phyloP scores from a whole-genome alignment of 83 land plant genomes.

The Picea engelmannii region DNA sequence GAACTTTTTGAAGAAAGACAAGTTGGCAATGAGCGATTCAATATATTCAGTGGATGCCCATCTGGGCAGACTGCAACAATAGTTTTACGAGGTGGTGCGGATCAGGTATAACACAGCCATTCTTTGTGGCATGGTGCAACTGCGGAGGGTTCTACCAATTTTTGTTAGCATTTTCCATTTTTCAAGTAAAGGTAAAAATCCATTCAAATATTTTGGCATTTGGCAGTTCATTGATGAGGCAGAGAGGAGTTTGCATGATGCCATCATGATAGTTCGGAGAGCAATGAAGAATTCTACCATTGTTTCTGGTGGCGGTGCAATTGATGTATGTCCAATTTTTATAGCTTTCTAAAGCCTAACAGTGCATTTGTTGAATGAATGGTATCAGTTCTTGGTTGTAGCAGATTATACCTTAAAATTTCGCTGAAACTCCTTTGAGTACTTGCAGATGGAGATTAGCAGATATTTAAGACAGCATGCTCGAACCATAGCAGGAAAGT shows the following conservation, averaged over 20 bases:
- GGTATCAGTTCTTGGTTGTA: background rate
- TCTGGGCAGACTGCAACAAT: slow-evolving; percentile 94
- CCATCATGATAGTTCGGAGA: slow-evolving; percentile 98
- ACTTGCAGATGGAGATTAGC: slow-evolving; percentile 90
- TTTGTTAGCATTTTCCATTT: background rate
- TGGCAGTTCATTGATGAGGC: slow-evolving; percentile 98
- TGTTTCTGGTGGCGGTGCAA: slow-evolving; percentile 99
- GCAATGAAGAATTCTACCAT: slow-evolving; percentile 96
- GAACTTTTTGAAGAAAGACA: slow-evolving; percentile 94
- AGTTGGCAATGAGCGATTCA: slow-evolving; percentile 98
- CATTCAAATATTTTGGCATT: background rate
- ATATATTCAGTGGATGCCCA: slow-evolving; percentile 97
- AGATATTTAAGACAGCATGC: slow-evolving; percentile 91
- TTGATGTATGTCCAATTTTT: slow-evolving; percentile 71
- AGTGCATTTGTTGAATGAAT: background rate
- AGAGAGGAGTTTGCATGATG: slow-evolving; percentile 98
- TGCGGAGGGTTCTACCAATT: background rate
- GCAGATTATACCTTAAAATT: background rate
- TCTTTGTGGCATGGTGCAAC: background rate
- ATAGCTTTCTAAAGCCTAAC: background rate
- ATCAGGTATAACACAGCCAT: slow-evolving; percentile 64
- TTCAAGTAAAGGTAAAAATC: background rate
- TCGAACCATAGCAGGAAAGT: slow-evolving; percentile 91
- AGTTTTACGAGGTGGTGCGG: slow-evolving; percentile 99
- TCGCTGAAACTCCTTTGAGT: slow-evolving; percentile 1